Base-by-base conservation (phyloP, 148 eudicot genomes). In the Vaccinium corymbosum region DNA sequence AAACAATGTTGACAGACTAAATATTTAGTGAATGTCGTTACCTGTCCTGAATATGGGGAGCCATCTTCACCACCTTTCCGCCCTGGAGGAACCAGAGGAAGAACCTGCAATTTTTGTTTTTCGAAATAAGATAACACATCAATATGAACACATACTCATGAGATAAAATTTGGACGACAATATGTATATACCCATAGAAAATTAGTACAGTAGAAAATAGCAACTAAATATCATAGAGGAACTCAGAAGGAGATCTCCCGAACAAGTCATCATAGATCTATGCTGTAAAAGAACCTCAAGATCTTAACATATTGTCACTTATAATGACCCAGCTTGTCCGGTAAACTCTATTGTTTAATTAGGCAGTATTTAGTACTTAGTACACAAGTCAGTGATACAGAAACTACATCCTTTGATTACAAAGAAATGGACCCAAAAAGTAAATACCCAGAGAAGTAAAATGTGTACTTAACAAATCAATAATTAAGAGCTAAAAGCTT, bases 1-100 rank as follows among this genome's bases (percentile, higher is more conserved):
- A 81, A 71, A 29, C 15, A 52, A 62, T 7, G 10, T 13, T 16
- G 27, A 51, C 3, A 25, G 13, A 79, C 14, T 50, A 61, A 19
- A 50, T 25, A 51, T n/a, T 46, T 16, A 80, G 51, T 22, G 53
- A 38, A 55, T 52, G 2, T 55, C 13, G 15, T 57, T 79, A 96
- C 99, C 98, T 92, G 98, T 66, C 99, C 99, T 2, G 99, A 86
- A 83, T 97, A 97, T 3, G 99, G 99, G 12, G 98, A 97, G 49
- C 98, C 99, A 59, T 92, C 99, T 88, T 93, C 98, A 87, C 89
- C 89, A 72, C 91, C 98, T 83, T 88, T 94, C 83, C 95, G 90
- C 59, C 98, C 99, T 1, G 99, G 99, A 62, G 99, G 99, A 89
- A 97, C 99, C 83, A 97, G 92, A 16, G 99, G 99, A 80, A 97